Evolutionary conservation across 1,284 basidiomycete genomes (phyloP), one percentile per base, ranked within the genome.

Genomic region (Sanghuangporus weigelae): DNA sequence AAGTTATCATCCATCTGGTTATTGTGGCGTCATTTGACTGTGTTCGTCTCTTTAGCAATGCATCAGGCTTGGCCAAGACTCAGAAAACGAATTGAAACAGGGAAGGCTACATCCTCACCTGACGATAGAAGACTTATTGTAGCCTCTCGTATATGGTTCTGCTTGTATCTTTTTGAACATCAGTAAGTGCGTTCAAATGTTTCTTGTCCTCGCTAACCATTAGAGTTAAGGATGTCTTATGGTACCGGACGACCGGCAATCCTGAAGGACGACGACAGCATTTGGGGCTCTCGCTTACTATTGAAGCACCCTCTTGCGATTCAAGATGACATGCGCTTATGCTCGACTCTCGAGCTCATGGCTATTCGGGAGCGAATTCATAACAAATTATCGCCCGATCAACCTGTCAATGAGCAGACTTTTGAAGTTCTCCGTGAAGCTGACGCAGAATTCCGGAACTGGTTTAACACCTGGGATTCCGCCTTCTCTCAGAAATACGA

Each of bases 231-330:
- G 71, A 84, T 96, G 76, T 95, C 93, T 0, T 96, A 96, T 69
- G 95, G 95, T 4, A 95, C 92, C 36, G 95, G 95, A 6, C 86
- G 95, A 26, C 93, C 94, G 0, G 92, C 94, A 1, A 93, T 96
- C 63, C 79, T 96, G 48, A 90, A 92, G 71, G 93, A 96, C 67
- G 93, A 96, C 69, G 93, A 96, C 70, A 89, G 92, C 58, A 94
- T 96, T 64, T 84, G 82, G 70, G 85, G 92, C 63, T 93, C 92
- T 67, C 86, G 90, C 50, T 77, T 88, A 40, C 80, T 95, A n/a
- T 78, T 96, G 26, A 86, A 89, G 68, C 94, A 96, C 72, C 95
- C 95, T 14, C 78, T 96, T 21, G 85, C 92, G 7, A 92, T 95
- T 68, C 89, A 93, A 68, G 94, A 96, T 67, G 95, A 97, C 70